These are phyloP conservation scores for Candida railenensis DNA, from an alignment of 805 yeast genomes.

Conservation along the genomic window DNA sequence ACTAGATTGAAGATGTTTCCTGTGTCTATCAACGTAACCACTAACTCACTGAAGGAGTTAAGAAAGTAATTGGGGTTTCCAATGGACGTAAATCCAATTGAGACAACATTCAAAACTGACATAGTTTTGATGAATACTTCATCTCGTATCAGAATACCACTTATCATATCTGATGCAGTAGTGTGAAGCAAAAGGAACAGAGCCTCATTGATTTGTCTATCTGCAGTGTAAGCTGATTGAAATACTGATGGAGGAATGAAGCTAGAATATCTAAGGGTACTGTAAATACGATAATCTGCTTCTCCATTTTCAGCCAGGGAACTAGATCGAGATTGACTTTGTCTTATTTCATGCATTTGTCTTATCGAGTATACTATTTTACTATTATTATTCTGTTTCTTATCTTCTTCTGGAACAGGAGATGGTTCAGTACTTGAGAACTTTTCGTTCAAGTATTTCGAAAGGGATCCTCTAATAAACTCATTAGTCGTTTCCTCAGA, in stretches of 20 bases:
- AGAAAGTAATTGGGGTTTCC: slow-evolving; percentile 39
- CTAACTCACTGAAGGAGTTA: slow-evolving; percentile 32
- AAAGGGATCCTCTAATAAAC: slow-evolving; percentile 9
- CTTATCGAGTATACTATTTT: not conserved
- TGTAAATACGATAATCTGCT: not conserved
- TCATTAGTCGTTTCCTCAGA: slow-evolving; percentile 7
- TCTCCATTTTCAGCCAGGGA: too few species aligned
- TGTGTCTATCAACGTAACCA: slow-evolving; percentile 41
- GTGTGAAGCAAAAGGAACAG: slow-evolving; percentile 8
- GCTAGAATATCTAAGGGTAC: not conserved
- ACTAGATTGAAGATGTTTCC: slow-evolving; percentile 32
- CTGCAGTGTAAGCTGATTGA: slow-evolving; percentile 1
- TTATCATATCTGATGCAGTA: slow-evolving; percentile 5
- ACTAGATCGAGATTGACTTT: not conserved
- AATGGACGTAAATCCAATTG: slow-evolving; percentile 15
- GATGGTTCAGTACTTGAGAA: slow-evolving; percentile 4
- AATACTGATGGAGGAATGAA: not conserved
- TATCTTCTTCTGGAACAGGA: too few species aligned
- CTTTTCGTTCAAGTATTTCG: slow-evolving; percentile 6
- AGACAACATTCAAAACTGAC: slow-evolving; percentile 10
- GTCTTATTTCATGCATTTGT: not conserved
- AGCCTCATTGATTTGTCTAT: slow-evolving; percentile 9
- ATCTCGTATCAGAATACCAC: not conserved
- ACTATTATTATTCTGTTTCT: too few species aligned
- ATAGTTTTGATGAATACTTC: slow-evolving; percentile 3